These are phyloP conservation scores for Calonectria pseudoreteaudii DNA, from an alignment of 2,329 filamentous ascomycete genomes.

Conservation along the genomic window DNA sequence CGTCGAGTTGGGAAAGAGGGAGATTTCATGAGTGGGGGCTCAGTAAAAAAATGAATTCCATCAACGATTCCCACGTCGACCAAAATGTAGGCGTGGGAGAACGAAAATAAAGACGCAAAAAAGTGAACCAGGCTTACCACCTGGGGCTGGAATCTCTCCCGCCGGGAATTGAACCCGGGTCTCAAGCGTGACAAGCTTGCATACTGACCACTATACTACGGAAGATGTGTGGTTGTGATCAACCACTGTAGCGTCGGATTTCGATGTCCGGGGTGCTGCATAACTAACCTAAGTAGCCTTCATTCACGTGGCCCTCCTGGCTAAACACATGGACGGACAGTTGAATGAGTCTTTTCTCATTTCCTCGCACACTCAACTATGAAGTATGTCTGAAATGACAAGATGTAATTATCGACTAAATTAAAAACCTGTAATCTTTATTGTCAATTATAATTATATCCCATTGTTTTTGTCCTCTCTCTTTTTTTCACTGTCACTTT, in stretches of 20 bases:
- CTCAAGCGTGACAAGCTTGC: not conserved
- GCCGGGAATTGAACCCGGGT: not conserved
- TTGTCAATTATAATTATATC: too few relatives aligned
- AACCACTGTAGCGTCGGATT: not conserved
- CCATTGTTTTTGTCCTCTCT: too few relatives aligned
- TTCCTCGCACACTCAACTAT: too few relatives aligned
- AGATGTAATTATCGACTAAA: too few relatives aligned
- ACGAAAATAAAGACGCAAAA: not conserved
- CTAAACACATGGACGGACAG: too few relatives aligned
- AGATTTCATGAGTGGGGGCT: not conserved
- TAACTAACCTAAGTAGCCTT: not conserved
- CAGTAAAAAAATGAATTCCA: not conserved
- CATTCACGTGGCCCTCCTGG: too few relatives aligned
- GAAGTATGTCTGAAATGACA: too few relatives aligned
- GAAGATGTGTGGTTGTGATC: not conserved
- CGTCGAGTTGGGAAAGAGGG: too few relatives aligned
- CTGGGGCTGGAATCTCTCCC: not conserved
- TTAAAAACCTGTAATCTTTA: too few relatives aligned
- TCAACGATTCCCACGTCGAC: not conserved
- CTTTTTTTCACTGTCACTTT: too few relatives aligned
- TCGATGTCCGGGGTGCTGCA: not conserved
- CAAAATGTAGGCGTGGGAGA: not conserved
- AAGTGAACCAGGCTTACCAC: not conserved
- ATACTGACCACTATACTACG: not conserved
- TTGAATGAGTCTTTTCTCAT: too few relatives aligned